Percentiles rank a stretch among this genome's conserved stretches.
Evolutionary conservation across 2,329 filamentous ascomycete genomes (phyloP).

Genomic region (Talaromyces sp.): DNA sequence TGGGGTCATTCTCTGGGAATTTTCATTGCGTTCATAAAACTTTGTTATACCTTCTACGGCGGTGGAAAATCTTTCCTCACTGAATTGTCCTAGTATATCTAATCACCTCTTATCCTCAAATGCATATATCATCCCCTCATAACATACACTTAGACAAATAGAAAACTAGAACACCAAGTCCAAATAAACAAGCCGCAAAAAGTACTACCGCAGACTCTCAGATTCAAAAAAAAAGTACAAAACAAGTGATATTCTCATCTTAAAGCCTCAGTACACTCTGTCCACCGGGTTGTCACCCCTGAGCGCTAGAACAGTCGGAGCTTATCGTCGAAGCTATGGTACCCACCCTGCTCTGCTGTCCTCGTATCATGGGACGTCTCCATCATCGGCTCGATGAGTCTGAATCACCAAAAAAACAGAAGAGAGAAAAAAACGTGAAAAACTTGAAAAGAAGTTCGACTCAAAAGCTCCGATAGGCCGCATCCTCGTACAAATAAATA

Average conservation of each 20-base stretch:
- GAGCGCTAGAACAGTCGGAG: slow-evolving; percentile 15
- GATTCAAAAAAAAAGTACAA: background rate
- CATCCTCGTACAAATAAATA: background rate
- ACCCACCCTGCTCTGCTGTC: slow-evolving; percentile 10
- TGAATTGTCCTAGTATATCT: too few relatives aligned
- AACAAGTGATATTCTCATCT: background rate
- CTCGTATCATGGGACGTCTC: slow-evolving; percentile 5
- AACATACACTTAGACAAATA: background rate
- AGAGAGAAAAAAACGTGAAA: background rate
- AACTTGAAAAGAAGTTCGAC: background rate
- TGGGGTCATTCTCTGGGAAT: too few relatives aligned
- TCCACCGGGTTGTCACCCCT: slow-evolving; percentile 5
- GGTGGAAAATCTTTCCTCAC: too few relatives aligned
- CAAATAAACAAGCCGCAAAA: background rate
- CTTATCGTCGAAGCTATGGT: slow-evolving; percentile 16
- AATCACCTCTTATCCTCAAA: background rate
- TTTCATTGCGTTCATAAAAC: too few relatives aligned
- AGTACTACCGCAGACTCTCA: too few relatives aligned
- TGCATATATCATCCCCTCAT: background rate
- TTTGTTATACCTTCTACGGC: too few relatives aligned
- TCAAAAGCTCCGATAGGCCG: slow-evolving; percentile 2
- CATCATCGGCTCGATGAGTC: slow-evolving; percentile 11
- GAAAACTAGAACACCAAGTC: background rate
- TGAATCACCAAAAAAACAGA: background rate
- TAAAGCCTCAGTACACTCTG: slow-evolving; percentile 13